Percentiles rank a stretch among this genome's conserved stretches.
Conservation (phyloP, 202 grass and related monocot genomes). For the Saccharum hybrid region DNA sequence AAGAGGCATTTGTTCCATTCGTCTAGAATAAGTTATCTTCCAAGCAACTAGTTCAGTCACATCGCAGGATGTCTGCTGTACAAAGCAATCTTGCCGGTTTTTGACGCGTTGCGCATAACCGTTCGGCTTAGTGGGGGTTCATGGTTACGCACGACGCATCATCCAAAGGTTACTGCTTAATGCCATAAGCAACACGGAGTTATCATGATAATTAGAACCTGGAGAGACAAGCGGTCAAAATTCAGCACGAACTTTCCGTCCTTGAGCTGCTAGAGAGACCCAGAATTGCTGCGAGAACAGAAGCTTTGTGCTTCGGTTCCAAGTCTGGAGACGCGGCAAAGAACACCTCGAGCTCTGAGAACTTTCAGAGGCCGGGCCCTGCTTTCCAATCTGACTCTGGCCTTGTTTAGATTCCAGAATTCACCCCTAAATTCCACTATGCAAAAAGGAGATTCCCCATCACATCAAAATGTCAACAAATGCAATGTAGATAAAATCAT, state of each 20-base stretch:
- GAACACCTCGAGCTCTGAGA: slow-evolving; percentile 68
- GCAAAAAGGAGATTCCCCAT: no score
- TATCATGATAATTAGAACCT: slow-evolving; percentile 46
- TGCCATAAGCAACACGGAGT: slow-evolving; percentile 37
- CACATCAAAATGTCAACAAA: no score
- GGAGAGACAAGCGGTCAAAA: slow-evolving; percentile 48
- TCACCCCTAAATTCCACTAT: no score
- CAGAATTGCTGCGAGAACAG: slow-evolving; percentile 44
- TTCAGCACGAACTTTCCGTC: slow-evolving; percentile 50
- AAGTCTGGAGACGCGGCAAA: slow-evolving; percentile 53
- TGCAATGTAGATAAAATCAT: no score
- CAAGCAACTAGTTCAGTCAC: slow-evolving; percentile 48
- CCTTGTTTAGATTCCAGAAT: no score
- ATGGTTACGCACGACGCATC: slow-evolving; percentile 5
- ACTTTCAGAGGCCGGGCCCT: slow-evolving; percentile 37
- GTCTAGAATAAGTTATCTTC: slow-evolving; percentile 55
- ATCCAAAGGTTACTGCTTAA: slow-evolving; percentile 33
- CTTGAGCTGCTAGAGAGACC: slow-evolving; percentile 35
- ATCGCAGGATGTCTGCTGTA: slow-evolving; percentile 27
- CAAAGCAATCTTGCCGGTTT: slow-evolving; percentile 15
- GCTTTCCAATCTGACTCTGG: slow-evolving; percentile 23
- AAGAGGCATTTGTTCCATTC: slow-evolving; percentile 38
- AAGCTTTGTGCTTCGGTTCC: slow-evolving; percentile 57
- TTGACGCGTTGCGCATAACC: slow-evolving; percentile 21
- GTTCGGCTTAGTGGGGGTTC: background rate